phyloP scores from a whole-genome alignment of 805 yeast genomes.

The Metschnikowia arizonensis region DNA sequence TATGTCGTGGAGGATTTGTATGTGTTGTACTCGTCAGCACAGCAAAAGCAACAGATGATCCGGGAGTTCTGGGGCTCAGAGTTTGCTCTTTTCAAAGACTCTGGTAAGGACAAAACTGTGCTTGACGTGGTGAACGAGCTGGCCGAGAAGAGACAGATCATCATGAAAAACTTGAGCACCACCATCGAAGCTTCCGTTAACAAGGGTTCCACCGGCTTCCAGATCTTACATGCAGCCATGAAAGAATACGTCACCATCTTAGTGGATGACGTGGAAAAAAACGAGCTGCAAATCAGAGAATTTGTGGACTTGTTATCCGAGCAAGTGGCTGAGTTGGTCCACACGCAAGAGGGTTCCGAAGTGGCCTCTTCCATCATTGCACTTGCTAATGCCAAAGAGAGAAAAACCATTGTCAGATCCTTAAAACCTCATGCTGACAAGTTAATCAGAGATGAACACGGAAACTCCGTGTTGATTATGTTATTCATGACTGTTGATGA shows the following conservation, averaged over 20 bases:
- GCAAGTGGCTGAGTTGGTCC: slow-evolving; percentile 91
- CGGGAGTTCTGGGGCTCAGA: slow-evolving; percentile 97
- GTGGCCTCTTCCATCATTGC: slow-evolving; percentile 83
- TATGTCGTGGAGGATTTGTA: slow-evolving; percentile 92
- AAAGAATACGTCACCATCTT: slow-evolving; percentile 76
- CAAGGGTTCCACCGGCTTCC: slow-evolving; percentile 95
- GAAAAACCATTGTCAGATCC: slow-evolving; percentile 69
- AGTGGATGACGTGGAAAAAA: slow-evolving; percentile 43
- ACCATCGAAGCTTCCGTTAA: slow-evolving; percentile 88
- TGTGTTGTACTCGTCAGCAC: slow-evolving; percentile 76
- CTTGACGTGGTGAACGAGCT: slow-evolving; percentile 62
- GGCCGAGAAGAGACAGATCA: slow-evolving; percentile 72
- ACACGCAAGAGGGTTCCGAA: slow-evolving; percentile 90
- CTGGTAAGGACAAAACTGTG: slow-evolving; percentile 59
- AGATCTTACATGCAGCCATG: slow-evolving; percentile 94
- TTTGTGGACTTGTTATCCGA: slow-evolving; percentile 80
- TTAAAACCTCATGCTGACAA: slow-evolving; percentile 74
- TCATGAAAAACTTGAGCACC: slow-evolving; percentile 70
- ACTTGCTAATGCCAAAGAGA: slow-evolving; percentile 84
- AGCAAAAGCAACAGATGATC: slow-evolving; percentile 85
- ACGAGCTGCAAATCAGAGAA: slow-evolving; percentile 63
- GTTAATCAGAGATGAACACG: slow-evolving; percentile 78
- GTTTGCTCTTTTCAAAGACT: slow-evolving; percentile 82
- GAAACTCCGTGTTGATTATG: slow-evolving; percentile 75
- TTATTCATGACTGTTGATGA: slow-evolving; percentile 88